These are phyloP conservation scores for Fusarium papillatum DNA, from an alignment of 2,329 filamentous ascomycete species.

Conservation along the genomic window DNA sequence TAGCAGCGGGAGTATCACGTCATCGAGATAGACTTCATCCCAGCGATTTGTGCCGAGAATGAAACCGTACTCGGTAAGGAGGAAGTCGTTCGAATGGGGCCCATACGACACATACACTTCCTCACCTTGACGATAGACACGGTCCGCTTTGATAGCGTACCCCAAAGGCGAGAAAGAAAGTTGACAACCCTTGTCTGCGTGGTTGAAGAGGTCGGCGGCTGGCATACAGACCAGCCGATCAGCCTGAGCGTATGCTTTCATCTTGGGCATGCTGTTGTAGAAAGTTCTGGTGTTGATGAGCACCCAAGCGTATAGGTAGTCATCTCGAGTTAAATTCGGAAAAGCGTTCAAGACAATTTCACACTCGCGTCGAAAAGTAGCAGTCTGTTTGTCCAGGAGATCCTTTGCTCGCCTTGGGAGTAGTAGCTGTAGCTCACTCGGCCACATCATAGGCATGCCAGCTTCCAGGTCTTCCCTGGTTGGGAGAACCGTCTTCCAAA, in stretches of 20 bases:
- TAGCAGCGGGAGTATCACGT: constrained; percentile 58
- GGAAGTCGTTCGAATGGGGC: constrained; percentile 77
- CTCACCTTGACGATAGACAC: constrained; percentile 67
- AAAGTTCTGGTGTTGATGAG: constrained; percentile 75
- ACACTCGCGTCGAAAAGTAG: constrained; percentile 58
- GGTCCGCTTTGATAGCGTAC: constrained; percentile 67
- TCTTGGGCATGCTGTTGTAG: constrained; percentile 65
- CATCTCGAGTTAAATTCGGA: constrained; percentile 49
- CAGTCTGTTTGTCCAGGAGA: constrained; percentile 67
- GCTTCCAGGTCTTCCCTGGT: constrained; percentile 68
- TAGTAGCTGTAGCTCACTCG: constrained; percentile 56
- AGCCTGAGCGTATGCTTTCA: constrained; percentile 57
- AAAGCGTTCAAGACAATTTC: constrained; percentile 47
- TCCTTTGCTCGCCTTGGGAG: constrained; percentile 59
- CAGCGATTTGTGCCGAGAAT: constrained; percentile 61
- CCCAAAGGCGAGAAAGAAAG: constrained; percentile 63
- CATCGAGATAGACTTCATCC: constrained; percentile 65
- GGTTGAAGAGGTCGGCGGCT: constrained; percentile 81
- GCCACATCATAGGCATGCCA: constrained; percentile 60
- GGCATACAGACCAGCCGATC: constrained; percentile 80
- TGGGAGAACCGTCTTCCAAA: constrained; percentile 80
- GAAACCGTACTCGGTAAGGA: constrained; percentile 78
- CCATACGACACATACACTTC: constrained; percentile 81
- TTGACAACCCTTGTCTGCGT: constrained; percentile 62
- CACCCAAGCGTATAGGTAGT: constrained; percentile 70